These are phyloP conservation scores for Penicillium atrosanguineum DNA, from an alignment of 495 filamentous ascomycete genomes.

Conservation along the genomic window DNA sequence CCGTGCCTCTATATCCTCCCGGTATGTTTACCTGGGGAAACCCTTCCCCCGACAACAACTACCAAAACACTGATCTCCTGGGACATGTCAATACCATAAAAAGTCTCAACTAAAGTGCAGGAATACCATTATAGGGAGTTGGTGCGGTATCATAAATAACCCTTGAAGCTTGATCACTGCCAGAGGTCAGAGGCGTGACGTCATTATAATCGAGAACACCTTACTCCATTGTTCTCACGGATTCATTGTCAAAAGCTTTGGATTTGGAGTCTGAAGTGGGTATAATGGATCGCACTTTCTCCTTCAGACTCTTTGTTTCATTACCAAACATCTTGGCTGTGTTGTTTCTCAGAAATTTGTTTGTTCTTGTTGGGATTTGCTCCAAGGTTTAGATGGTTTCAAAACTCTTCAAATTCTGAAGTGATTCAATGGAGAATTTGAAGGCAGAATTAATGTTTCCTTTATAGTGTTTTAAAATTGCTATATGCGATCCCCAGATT, in stretches of 20 bases:
- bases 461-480: background rate
- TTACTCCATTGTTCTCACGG: conserved; percentile 18
- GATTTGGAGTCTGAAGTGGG: conserved; percentile 7
- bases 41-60: conserved; percentile 17
- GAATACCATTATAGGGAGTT: conserved; percentile 18
- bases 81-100: conserved; percentile 13
- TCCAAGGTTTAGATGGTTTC: background rate
- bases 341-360: background rate
- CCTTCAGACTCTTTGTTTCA: conserved; percentile 11
- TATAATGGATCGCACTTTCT: conserved; percentile 13
- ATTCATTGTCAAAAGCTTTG: conserved; percentile 10
- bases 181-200: conserved; percentile 11
- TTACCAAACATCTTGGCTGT: conserved; percentile 8
- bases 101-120: conserved; percentile 1
- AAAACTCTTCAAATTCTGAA: background rate
- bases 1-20: background rate
- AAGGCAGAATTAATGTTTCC: background rate
- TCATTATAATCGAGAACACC: conserved; percentile 12
- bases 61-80: conserved; percentile 24
- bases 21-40: conserved; percentile 4
- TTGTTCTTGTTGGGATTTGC: background rate
- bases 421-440: background rate
- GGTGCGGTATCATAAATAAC: conserved; percentile 3
- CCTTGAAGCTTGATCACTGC: conserved; percentile 10
- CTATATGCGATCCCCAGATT: background rate